Evolutionary conservation across 768 basidiomycete species (phyloP).

Genomic region (Tubosaeta brunneosetosa): DNA sequence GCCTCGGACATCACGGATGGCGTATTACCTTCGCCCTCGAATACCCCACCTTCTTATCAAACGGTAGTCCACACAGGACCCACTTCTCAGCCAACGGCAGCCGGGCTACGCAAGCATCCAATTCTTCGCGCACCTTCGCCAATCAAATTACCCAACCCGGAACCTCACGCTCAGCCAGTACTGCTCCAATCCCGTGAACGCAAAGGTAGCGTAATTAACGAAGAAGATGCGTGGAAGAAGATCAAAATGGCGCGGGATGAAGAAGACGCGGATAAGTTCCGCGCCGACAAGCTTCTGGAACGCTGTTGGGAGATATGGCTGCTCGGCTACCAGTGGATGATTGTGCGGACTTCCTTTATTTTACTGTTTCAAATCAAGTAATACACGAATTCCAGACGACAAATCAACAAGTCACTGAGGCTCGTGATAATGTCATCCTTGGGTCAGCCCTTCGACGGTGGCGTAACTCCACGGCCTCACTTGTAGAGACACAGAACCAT

Average conservation of each 20-base stretch:
- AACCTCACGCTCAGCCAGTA: conserved; percentile 14
- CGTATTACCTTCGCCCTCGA: conserved; percentile 31
- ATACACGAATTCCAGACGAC: conserved; percentile 51
- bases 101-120: conserved; percentile 11
- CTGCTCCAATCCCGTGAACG: conserved; percentile 33
- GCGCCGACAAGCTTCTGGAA: conserved; percentile 57
- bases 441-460: conserved; percentile 58
- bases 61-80: conserved; percentile 33
- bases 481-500: conserved; percentile 37
- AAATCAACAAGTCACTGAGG: conserved; percentile 59
- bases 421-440: conserved; percentile 61
- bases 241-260: conserved; percentile 68
- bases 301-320: conserved; percentile 76
- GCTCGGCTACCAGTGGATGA: conserved; percentile 66
- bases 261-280: conserved; percentile 64
- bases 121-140: conserved; percentile 24
- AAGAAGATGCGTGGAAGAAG: conserved; percentile 76
- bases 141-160: conserved; percentile 27
- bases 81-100: conserved; percentile 12
- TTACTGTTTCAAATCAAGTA: conserved; percentile 12
- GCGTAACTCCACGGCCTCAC: conserved; percentile 41
- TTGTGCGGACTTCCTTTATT: conserved; percentile 43
- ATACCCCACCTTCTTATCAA: conserved; percentile 48
- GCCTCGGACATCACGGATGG: conserved; percentile 36
- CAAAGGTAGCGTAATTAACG: conserved; percentile 51